Conservation (phyloP, 305 asterid species). For the Rubia balearica region DNA sequence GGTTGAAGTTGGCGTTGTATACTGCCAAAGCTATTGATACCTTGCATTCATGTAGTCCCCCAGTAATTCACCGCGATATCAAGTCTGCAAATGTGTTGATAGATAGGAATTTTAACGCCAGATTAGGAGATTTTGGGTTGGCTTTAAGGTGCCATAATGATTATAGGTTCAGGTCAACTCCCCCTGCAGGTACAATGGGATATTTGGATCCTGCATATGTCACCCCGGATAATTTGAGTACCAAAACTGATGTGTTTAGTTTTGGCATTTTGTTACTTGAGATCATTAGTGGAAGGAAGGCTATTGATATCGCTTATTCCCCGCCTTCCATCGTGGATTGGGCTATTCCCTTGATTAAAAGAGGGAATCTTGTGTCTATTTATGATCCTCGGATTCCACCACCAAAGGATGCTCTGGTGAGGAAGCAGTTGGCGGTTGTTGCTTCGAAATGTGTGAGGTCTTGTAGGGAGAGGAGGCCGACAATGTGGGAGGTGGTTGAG, state of each 20-base stretch:
- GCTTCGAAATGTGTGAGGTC: constrained; percentile 86
- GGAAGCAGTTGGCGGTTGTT: constrained; percentile 63
- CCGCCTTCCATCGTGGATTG: constrained; percentile 83
- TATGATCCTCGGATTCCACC: constrained; percentile 65
- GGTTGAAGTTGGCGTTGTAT: constrained; percentile 62
- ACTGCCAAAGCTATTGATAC: constrained; percentile 67
- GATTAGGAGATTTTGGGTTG: constrained; percentile 83
- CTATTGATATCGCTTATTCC: constrained; percentile 65
- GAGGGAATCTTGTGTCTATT: constrained; percentile 52
- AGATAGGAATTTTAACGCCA: constrained; percentile 66
- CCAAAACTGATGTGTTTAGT: constrained; percentile 71
- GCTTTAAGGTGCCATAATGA: constrained; percentile 66
- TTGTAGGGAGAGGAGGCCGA: constrained; percentile 78
- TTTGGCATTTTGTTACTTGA: constrained; percentile 76
- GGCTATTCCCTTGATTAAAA: constrained; percentile 79
- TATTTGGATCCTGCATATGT: constrained; percentile 80
- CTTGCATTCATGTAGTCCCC: constrained; percentile 52
- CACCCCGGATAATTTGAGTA: constrained; percentile 77
- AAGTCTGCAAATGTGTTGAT: constrained; percentile 80
- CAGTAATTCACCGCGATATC: constrained; percentile 79
- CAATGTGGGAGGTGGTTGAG: constrained; percentile 68
- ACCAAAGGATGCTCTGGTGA: constrained; percentile 51
- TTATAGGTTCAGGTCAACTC: constrained; percentile 60
- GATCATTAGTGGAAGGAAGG: constrained; percentile 87
- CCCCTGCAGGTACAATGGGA: constrained; percentile 95